Evolutionary conservation across 2,329 filamentous ascomycete species (phyloP).

Genomic region (Camptophora hylomeconis): DNA sequence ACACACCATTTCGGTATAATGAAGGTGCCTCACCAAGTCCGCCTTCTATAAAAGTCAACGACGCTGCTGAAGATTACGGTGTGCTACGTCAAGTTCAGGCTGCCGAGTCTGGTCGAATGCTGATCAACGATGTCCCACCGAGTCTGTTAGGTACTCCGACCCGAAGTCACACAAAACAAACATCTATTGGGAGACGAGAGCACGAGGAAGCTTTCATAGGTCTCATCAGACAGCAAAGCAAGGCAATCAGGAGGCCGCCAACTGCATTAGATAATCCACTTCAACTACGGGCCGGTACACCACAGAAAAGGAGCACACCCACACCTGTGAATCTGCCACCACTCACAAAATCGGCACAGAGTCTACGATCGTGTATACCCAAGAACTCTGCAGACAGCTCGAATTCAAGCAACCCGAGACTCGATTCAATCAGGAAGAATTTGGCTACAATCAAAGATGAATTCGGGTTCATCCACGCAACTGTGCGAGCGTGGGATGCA

Average conservation of each 20-base stretch:
- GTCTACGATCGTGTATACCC: conserved; percentile 2
- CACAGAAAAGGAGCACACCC: conserved; percentile 1
- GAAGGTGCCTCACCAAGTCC: conserved; percentile 28
- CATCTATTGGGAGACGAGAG: conserved; percentile 18
- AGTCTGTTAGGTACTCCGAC: conserved; percentile 4
- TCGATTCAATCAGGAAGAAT: conserved; percentile 9
- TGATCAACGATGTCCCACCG: conserved; percentile 23
- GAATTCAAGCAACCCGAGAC: conserved; percentile 1
- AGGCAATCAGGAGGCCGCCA: conserved; percentile 9
- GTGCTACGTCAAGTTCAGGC: conserved; percentile 31
- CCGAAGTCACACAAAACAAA: conserved; percentile 11
- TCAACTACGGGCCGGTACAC: conserved; percentile 1
- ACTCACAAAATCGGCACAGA: conserved; percentile 2
- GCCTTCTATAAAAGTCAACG: conserved; percentile 25
- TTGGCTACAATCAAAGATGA: conserved; percentile 27
- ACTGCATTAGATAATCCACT: conserved; percentile 2
- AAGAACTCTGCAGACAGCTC: conserved; percentile 1
- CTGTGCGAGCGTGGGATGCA: conserved; percentile 33
- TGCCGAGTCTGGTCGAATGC: conserved; percentile 30
- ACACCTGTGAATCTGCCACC: conserved; percentile 4
- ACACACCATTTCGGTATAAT: conserved; percentile 33
- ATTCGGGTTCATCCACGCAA: conserved; percentile 30
- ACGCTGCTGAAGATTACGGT: conserved; percentile 35
- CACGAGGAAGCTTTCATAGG: conserved; percentile 35
- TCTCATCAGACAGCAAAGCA: conserved; percentile 32